Evolutionary conservation across 1,139 yeast genomes (phyloP), one percentile per base, ranked within the genome.

Genomic region (Candida sp.): DNA sequence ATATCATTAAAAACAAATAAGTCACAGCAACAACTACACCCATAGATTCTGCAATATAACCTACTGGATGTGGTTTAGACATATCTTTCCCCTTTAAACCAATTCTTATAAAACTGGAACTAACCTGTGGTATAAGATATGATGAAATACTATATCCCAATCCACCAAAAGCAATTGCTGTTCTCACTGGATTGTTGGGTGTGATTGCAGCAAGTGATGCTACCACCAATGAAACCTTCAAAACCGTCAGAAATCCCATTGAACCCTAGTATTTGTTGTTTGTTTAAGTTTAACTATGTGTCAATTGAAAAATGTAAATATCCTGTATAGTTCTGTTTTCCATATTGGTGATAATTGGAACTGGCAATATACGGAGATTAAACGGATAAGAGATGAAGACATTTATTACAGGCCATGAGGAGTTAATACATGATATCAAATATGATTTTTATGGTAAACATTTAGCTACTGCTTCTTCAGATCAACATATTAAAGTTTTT

Each of bases 361-460:
- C n/a, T n/a, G n/a, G n/a, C n/a, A n/a, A n/a, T n/a, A n/a, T n/a
- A n/a, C n/a, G n/a, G n/a, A n/a, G n/a, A n/a, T n/a, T n/a, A n/a
- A n/a, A n/a, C n/a, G n/a, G n/a, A n/a, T n/a, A n/a, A n/a, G n/a
- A 12, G 33, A 71, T 73, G 77, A 68, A 82, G 55, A 89, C 96
- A 4, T 85, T 91, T 55, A 75, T 84, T 23, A 86, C 97, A 0
- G 95, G 95, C 22, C 97, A 91, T 63, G 96, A 88, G 57, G 98
- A 91, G 61, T 75, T 91, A 48, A 81, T 91, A 42, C 96, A 90
- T 56, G 97, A 90, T 56, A 80, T 89, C 35, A 83, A 88, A 32
- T 91, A 90, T 61, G 95, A 88, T 63, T 90, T 84, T 62, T 91
- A 91, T 57, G 98, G 98, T 2, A 81, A 82, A 47, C 87, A 90